phyloP scores from a whole-genome alignment of 331 rosid genomes.

The Dryas integrifolia region DNA sequence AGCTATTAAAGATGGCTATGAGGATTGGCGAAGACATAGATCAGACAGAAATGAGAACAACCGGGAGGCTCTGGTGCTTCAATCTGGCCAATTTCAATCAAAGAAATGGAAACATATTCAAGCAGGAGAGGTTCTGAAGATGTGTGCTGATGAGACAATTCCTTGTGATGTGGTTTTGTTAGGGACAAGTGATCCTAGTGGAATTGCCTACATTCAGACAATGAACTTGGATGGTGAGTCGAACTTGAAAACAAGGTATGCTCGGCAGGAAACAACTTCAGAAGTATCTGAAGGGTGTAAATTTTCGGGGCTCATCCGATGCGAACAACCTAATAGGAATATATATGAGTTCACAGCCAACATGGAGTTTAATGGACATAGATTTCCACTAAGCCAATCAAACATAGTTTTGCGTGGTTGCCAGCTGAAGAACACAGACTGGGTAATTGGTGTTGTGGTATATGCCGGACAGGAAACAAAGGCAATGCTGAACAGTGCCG shows the following conservation, averaged over 20 bases:
- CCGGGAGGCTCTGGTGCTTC: constrained; percentile 65
- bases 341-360: constrained; percentile 86
- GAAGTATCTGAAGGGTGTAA: constrained; percentile 51
- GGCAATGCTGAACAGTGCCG: constrained; percentile 90
- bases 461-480: constrained; percentile 95
- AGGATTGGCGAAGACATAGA: constrained; percentile 90
- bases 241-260: constrained; percentile 89
- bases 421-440: constrained; percentile 86
- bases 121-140: constrained; percentile 80
- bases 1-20: constrained; percentile 89
- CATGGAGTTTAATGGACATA: constrained; percentile 65
- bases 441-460: constrained; percentile 89
- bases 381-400: constrained; percentile 76
- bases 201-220: constrained; percentile 87
- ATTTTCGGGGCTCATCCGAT: constrained; percentile 63
- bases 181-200: constrained; percentile 87
- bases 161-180: constrained; percentile 86
- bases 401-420: constrained; percentile 91
- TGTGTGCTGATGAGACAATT: constrained; percentile 68
- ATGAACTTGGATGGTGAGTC: constrained; percentile 98
- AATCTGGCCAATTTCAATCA: constrained; percentile 44
- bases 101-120: constrained; percentile 72
- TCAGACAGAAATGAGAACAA: constrained; percentile 83
- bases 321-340: constrained; percentile 83
- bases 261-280: constrained; percentile 73